Conservation (phyloP, 2,329 filamentous ascomycete species). For the Lasiodiplodia citricola region DNA sequence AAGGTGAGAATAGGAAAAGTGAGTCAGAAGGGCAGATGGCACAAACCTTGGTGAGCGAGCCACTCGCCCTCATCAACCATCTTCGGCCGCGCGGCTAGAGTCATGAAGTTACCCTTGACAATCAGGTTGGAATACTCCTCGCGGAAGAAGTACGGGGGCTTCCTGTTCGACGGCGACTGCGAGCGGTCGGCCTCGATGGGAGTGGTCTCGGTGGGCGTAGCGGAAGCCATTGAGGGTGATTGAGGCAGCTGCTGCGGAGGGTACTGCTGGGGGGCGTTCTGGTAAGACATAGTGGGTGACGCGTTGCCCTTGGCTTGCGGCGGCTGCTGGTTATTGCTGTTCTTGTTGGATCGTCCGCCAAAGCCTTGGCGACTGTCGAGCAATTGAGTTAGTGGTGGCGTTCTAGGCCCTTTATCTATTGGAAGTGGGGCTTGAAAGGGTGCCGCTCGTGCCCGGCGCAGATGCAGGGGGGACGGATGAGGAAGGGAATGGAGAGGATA, state of each 20-base stretch:
- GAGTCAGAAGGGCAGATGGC: conserved; percentile 29
- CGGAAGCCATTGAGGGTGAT: conserved; percentile 53
- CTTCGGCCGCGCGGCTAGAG: conserved; percentile 87
- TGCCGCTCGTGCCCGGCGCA: conserved; percentile 7
- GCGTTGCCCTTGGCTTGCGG: conserved; percentile 30
- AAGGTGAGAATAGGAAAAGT: conserved; percentile 33
- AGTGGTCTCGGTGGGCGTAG: conserved; percentile 35
- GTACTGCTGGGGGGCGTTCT: conserved; percentile 39
- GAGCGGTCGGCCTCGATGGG: conserved; percentile 31
- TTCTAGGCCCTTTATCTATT: conserved; percentile 31
- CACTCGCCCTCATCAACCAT: conserved; percentile 94
- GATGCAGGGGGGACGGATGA: conserved; percentile 2
- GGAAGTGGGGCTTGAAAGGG: conserved; percentile 1
- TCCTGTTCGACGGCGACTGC: conserved; percentile 61
- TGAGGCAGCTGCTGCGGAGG: conserved; percentile 30
- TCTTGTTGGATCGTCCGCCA: conserved; percentile 49
- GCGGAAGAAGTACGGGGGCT: conserved; percentile 76
- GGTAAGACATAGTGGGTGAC: conserved; percentile 24
- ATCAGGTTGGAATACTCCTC: conserved; percentile 80
- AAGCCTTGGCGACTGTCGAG: conserved; percentile 48
- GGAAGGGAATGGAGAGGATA: not conserved
- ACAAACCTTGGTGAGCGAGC: conserved; percentile 88
- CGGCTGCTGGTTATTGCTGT: conserved; percentile 44
- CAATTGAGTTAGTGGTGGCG: conserved; percentile 34
- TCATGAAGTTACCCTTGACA: conserved; percentile 98